Percentiles rank a stretch among this genome's conserved stretches.
Evolutionary conservation across 1,284 basidiomycete genomes (phyloP).

Genomic region (Sparassis latifolia): DNA sequence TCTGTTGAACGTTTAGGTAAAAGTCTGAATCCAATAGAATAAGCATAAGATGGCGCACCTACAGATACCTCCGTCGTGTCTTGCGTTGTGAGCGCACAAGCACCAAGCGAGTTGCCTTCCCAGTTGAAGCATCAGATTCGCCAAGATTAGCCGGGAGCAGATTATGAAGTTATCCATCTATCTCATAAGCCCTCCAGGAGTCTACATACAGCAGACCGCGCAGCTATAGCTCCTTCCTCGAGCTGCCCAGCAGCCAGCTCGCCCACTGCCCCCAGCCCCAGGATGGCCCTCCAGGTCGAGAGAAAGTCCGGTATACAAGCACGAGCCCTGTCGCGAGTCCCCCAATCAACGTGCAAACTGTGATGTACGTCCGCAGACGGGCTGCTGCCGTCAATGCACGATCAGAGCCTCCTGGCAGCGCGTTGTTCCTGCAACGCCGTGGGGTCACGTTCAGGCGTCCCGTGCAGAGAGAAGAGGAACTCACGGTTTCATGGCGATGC

Average conservation of each 20-base stretch:
- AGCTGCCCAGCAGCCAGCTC: slow-evolving; percentile 51
- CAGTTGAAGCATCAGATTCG: too few relatives aligned
- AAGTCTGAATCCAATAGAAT: slow-evolving; percentile 6
- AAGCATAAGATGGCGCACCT: too few relatives aligned
- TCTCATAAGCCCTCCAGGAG: too few relatives aligned
- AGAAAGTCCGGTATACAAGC: slow-evolving; percentile 60
- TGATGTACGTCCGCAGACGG: slow-evolving; percentile 62
- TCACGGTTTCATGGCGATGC: slow-evolving; percentile 82
- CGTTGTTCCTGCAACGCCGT: slow-evolving; percentile 40
- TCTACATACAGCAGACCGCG: slow-evolving; percentile 1
- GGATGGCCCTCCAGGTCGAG: slow-evolving; percentile 50
- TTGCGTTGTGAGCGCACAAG: too few relatives aligned
- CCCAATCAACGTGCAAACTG: slow-evolving; percentile 61
- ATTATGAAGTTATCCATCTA: too few relatives aligned
- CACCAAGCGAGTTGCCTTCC: too few relatives aligned
- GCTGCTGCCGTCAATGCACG: slow-evolving; percentile 63
- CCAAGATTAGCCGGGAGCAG: too few relatives aligned
- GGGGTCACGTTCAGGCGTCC: slow-evolving; percentile 6
- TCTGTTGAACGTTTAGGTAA: slow-evolving; percentile 1
- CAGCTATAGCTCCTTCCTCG: slow-evolving; percentile 29
- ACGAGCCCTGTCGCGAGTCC: slow-evolving; percentile 64
- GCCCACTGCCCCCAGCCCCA: slow-evolving; percentile 53
- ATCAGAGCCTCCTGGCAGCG: slow-evolving; percentile 75
- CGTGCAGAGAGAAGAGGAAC: slow-evolving; percentile 11
- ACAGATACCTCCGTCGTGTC: too few relatives aligned